These are phyloP conservation scores for Pezicula radicicola DNA, from an alignment of 2,329 filamentous ascomycete species.

Conservation along the genomic window DNA sequence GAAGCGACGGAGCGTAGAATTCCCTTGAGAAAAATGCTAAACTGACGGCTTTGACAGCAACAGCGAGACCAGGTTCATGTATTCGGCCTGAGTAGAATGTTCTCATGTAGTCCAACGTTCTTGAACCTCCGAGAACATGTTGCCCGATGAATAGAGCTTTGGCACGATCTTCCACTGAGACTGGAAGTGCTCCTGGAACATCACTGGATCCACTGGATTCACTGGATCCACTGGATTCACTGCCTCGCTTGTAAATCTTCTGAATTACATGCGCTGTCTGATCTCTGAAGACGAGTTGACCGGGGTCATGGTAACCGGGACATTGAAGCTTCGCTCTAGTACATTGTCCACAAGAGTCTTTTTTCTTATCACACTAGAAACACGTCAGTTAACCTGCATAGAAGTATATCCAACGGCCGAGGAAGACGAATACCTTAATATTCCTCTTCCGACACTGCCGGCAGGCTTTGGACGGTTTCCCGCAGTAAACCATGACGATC, in stretches of 20 bases:
- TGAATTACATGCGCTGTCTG: slow-evolving; percentile 5
- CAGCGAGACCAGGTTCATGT: slow-evolving; percentile 2
- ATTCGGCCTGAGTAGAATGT: slow-evolving; percentile 1
- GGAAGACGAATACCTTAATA: slow-evolving; percentile 8
- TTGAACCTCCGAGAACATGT: slow-evolving; percentile 7
- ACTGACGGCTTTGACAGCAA: slow-evolving; percentile 14
- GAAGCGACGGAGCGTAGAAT: slow-evolving; percentile 4
- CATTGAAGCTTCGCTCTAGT: slow-evolving; percentile 9
- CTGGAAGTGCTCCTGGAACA: neutral
- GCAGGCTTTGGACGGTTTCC: slow-evolving; percentile 15
- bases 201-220: neutral
- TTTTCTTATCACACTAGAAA: slow-evolving; percentile 14
- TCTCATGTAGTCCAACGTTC: slow-evolving; percentile 8
- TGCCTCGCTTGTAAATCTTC: slow-evolving; percentile 1
- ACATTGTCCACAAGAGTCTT: slow-evolving; percentile 9
- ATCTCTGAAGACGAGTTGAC: slow-evolving; percentile 11
- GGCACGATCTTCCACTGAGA: neutral
- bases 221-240: neutral
- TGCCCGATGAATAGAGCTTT: slow-evolving; percentile 8
- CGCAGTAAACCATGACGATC: slow-evolving; percentile 13
- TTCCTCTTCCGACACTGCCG: slow-evolving; percentile 14
- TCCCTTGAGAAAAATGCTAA: slow-evolving; percentile 12
- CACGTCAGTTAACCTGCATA: neutral
- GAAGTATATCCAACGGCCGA: neutral
- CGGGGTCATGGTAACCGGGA: slow-evolving; percentile 12